A percentile compares a stretch with the other conserved stretches of the same genome.
Conservation (phyloP, 2,329 filamentous ascomycete species). For the Penicillium sp. region DNA sequence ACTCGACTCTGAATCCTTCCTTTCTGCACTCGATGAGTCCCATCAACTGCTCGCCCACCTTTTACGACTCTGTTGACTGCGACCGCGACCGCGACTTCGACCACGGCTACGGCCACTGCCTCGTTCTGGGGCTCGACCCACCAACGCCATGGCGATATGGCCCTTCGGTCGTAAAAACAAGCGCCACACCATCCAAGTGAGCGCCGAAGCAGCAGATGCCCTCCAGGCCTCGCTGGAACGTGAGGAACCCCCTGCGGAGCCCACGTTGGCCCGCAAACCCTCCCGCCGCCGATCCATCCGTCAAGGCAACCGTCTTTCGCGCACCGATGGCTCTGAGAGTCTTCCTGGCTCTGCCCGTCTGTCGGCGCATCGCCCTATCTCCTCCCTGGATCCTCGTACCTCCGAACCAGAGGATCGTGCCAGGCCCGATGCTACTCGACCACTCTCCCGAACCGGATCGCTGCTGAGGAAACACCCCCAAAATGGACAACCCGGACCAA, state of each 20-base stretch:
- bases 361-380: slow-evolving; percentile 20
- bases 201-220: slow-evolving; percentile 54
- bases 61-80: slow-evolving; percentile 12
- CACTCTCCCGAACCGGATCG: slow-evolving; percentile 52
- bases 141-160: slow-evolving; percentile 73
- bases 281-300: slow-evolving; percentile 41
- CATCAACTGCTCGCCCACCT: slow-evolving; percentile 23
- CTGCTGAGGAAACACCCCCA: slow-evolving; percentile 57
- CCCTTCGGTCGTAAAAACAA: slow-evolving; percentile 77
- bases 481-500: slow-evolving; percentile 44
- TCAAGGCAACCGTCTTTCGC: slow-evolving; percentile 35
- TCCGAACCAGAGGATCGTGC: slow-evolving; percentile 26
- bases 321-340: slow-evolving; percentile 29
- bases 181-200: slow-evolving; percentile 64
- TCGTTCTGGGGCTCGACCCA: slow-evolving; percentile 21
- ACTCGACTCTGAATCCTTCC: not conserved
- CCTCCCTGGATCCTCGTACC: slow-evolving; percentile 25
- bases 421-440: slow-evolving; percentile 33
- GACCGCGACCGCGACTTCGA: slow-evolving; percentile 12
- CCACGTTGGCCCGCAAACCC: slow-evolving; percentile 34
- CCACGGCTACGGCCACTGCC: slow-evolving; percentile 20
- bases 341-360: slow-evolving; percentile 17
- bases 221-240: slow-evolving; percentile 40
- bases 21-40: slow-evolving; percentile 31
- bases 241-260: slow-evolving; percentile 28